A percentile compares a stretch with the other conserved stretches of the same genome.
These are phyloP conservation scores for Laburnicola sp. DNA, from an alignment of 2,329 filamentous ascomycete species.

Conservation along the genomic window DNA sequence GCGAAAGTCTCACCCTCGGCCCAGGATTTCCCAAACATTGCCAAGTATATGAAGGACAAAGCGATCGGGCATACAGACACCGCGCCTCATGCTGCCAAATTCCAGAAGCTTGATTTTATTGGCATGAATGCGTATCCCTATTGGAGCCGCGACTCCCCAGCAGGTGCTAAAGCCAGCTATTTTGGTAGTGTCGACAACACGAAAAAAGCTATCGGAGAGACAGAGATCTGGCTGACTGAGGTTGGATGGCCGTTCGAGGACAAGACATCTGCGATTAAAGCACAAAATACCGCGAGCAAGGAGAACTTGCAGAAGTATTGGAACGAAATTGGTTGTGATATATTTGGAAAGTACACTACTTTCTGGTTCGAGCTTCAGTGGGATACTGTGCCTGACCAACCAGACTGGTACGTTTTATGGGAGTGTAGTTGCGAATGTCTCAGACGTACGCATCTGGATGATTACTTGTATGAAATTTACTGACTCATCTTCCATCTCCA, in stretches of 20 bases:
- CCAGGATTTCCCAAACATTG: neutral
- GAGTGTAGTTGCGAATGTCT: neutral
- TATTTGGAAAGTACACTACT: constrained; percentile 35
- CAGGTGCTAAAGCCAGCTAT: constrained; percentile 46
- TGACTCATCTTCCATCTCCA: neutral
- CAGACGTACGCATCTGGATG: too few species aligned
- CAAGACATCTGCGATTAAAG: neutral
- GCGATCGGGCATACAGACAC: constrained; percentile 48
- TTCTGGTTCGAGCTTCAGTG: constrained; percentile 39
- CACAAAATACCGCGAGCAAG: constrained; percentile 4
- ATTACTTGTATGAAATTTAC: neutral
- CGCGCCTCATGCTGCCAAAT: constrained; percentile 25
- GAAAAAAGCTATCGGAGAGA: constrained; percentile 24
- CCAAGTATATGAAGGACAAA: constrained; percentile 40
- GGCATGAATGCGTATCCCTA: constrained; percentile 42
- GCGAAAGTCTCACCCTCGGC: neutral
- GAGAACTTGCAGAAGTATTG: constrained; percentile 33
- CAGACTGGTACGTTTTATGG: neutral
- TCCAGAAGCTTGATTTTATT: constrained; percentile 34
- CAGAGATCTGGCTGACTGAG: constrained; percentile 41
- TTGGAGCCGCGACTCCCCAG: constrained; percentile 34
- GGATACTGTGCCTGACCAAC: constrained; percentile 15
- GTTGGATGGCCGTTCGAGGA: constrained; percentile 37
- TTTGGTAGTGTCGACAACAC: constrained; percentile 23
- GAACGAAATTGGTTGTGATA: constrained; percentile 33